These are phyloP conservation scores for Pichia terricola DNA, from an alignment of 1,139 yeast species.

Conservation along the genomic window DNA sequence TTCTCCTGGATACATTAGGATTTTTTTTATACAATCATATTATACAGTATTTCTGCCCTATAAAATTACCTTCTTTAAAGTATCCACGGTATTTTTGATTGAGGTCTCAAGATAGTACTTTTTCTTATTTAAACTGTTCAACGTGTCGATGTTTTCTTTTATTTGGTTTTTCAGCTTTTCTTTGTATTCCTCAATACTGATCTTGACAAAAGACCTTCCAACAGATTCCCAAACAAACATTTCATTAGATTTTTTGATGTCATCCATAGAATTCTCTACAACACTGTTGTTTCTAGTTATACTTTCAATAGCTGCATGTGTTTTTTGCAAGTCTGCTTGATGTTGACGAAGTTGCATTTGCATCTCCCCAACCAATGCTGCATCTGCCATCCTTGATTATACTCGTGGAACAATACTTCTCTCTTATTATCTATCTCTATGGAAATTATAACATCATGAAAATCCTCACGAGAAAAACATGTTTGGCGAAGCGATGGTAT, in stretches of 20 bases:
- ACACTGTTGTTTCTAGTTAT: conserved; percentile 46
- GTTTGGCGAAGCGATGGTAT: too few relatives aligned
- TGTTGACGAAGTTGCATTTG: conserved; percentile 10
- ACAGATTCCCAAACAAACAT: conserved; percentile 71
- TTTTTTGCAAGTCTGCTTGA: conserved; percentile 10
- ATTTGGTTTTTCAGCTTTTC: conserved; percentile 42
- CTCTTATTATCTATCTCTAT: neutral
- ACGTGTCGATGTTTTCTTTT: conserved; percentile 45
- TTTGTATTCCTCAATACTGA: conserved; percentile 38
- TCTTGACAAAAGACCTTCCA: conserved; percentile 61
- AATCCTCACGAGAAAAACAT: neutral
- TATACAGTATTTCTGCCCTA: too few relatives aligned
- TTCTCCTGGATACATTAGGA: too few relatives aligned
- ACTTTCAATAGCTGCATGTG: conserved; percentile 7
- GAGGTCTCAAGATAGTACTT: conserved; percentile 67
- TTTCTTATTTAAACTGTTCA: conserved; percentile 57
- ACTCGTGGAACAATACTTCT: too few relatives aligned
- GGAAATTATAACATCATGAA: neutral
- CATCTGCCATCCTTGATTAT: neutral
- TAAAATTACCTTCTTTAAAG: conserved; percentile 39
- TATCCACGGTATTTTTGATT: conserved; percentile 60
- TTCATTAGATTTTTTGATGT: conserved; percentile 36
- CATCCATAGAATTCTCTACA: conserved; percentile 46
- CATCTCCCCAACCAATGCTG: conserved; percentile 7
- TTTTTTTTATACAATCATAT: too few relatives aligned